phyloP scores from a whole-genome alignment of 331 rosid species.

The Acacia concinna region DNA sequence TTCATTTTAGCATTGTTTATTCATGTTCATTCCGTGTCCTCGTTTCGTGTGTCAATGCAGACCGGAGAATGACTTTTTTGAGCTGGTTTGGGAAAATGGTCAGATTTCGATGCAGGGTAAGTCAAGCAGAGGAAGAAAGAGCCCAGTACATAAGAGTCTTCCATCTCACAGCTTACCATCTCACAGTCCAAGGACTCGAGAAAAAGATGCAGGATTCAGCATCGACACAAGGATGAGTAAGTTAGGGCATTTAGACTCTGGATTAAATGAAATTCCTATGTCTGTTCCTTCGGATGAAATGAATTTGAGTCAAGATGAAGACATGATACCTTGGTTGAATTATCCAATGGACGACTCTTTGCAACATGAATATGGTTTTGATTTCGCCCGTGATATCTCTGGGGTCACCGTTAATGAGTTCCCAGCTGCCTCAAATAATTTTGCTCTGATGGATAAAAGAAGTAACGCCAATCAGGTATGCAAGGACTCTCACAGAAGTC shows the following conservation, averaged over 20 bases:
- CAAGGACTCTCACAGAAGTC: constrained; percentile 50
- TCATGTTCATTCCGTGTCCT: background rate
- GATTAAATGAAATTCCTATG: constrained; percentile 50
- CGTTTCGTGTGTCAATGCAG: constrained; percentile 51
- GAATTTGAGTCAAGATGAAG: constrained; percentile 63
- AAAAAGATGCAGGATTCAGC: constrained; percentile 45
- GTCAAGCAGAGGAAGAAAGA: constrained; percentile 60
- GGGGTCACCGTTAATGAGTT: constrained; percentile 56
- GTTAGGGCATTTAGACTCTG: constrained; percentile 47
- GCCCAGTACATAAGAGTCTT: constrained; percentile 40
- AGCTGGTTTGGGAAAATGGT: constrained; percentile 83
- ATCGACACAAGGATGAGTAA: constrained; percentile 49
- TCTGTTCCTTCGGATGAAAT: constrained; percentile 54
- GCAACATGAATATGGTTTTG: constrained; percentile 60
- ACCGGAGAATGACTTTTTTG: constrained; percentile 61
- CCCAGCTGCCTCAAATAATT: constrained; percentile 33
- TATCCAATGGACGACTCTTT: constrained; percentile 59
- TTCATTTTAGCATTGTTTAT: constrained; percentile 7
- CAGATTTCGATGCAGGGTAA: constrained; percentile 73
- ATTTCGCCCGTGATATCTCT: constrained; percentile 60
- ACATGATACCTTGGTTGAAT: constrained; percentile 71
- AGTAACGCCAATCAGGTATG: constrained; percentile 42
- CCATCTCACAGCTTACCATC: constrained; percentile 44
- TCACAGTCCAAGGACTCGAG: constrained; percentile 41
- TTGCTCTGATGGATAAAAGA: constrained; percentile 43